Evolutionary conservation across 176 grass and related monocot genomes (phyloP), one percentile per base, ranked within the genome.

Genomic region (Phyllostachys edulis): DNA sequence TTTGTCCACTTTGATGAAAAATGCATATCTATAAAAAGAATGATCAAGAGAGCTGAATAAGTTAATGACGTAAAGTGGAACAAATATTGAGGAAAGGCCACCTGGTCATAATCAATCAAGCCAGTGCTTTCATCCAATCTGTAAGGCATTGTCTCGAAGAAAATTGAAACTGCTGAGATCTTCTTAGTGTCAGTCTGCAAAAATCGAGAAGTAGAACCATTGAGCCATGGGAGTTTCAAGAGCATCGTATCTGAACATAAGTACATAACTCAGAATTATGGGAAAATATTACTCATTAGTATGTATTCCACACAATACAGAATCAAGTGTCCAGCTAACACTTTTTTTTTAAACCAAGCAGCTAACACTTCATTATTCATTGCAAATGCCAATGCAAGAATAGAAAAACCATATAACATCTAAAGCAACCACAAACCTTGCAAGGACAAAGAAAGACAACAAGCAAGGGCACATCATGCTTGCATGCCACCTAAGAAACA

Each of bases 101-200:
- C 97, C 93, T 99, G 97, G 39, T 99, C 97, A 51, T 99, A 99
- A 86, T 99, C 97, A 92, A 99, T 99, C 63, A 94, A 99, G 50
- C 97, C 97, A 77, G 97, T 99, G 80, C 89, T 96, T 84, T 99
- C 97, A 79, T 99, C 85, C 82, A 99, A 86, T 87, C 97, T 89
- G 80, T 99, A 99, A 26, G 97, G 97, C 93, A 99, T 99, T 84
- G 97, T 99, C 85, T 99, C 97, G 69, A 99, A 99, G 86, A 99
- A 99, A 78, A 99, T 99, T 1, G 97, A 99, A 75, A 93, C 92
- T 61, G 93, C 97, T 23, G 97, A 99, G 40, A 99, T 99, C 88
- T 99, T 99, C 91, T 99, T 99, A 67, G 97, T 99, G 84, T 99
- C 97, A 76, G 97, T 99, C 97, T 99, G 91, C 63, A 89, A 85